Evolutionary conservation across 2,329 filamentous ascomycete species (phyloP).

Genomic region (Aspergillus sojae): DNA sequence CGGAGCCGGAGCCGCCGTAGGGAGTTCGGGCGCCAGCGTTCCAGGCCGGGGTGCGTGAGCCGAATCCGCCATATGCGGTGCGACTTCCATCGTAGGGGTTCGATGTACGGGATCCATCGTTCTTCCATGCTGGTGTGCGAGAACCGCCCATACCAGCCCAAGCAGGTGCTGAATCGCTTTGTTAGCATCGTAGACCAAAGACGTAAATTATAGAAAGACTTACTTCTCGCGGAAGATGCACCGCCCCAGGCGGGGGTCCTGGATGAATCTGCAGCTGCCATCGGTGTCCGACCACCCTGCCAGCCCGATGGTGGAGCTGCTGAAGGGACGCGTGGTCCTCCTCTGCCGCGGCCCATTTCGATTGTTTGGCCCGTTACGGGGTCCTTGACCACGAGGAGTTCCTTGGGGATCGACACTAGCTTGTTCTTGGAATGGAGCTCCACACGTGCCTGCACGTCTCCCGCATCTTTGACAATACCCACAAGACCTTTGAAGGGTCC

Average conservation of each 20-base stretch:
- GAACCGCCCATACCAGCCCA: slow-evolving; percentile 48
- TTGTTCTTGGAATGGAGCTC: slow-evolving; percentile 95
- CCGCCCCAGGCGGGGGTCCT: slow-evolving; percentile 76
- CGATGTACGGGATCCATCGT: slow-evolving; percentile 57
- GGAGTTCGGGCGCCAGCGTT: slow-evolving; percentile 75
- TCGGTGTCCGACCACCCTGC: slow-evolving; percentile 70
- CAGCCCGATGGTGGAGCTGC: slow-evolving; percentile 56
- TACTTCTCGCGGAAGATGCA: slow-evolving; percentile 61
- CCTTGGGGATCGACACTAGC: slow-evolving; percentile 80
- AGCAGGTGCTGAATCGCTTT: slow-evolving; percentile 38
- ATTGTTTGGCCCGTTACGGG: slow-evolving; percentile 75
- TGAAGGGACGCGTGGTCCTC: slow-evolving; percentile 49
- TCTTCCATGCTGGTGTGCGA: slow-evolving; percentile 58
- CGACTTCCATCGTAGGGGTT: slow-evolving; percentile 70
- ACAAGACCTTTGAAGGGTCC: slow-evolving; percentile 90
- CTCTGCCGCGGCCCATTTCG: slow-evolving; percentile 62
- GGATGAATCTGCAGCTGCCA: slow-evolving; percentile 61
- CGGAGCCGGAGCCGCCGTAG: slow-evolving; percentile 63
- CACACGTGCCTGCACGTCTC: slow-evolving; percentile 80
- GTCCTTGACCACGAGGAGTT: slow-evolving; percentile 82
- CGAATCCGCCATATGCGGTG: slow-evolving; percentile 73
- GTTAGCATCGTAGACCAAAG: slow-evolving; percentile 23
- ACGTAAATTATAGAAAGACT: slow-evolving; percentile 39
- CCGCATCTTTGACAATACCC: slow-evolving; percentile 94
- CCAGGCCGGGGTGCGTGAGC: slow-evolving; percentile 71